Evolutionary conservation across 345 rosid species (phyloP).

Genomic region (Syzygium aromaticum): DNA sequence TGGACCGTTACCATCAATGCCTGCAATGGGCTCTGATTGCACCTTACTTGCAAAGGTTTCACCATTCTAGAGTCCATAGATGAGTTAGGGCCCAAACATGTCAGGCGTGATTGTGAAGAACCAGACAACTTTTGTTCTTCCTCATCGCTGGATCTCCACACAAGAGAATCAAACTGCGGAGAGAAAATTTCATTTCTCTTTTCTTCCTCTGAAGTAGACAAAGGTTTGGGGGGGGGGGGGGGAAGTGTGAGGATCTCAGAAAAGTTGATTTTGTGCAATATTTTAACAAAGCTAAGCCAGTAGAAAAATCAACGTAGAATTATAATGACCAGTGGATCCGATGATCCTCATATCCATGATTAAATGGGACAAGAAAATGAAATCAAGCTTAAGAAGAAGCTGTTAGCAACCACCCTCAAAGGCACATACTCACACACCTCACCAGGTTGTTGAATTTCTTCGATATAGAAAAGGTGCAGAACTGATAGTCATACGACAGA

Average conservation of each 20-base stretch:
- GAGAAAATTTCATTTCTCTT: slow-evolving; percentile 18
- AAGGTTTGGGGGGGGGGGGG: not conserved
- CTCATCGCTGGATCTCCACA: not conserved
- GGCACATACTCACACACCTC: not conserved
- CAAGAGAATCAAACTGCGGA: slow-evolving; percentile 42
- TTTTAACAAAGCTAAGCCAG: not conserved
- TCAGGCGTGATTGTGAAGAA: not conserved
- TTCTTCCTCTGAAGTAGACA: slow-evolving; percentile 54
- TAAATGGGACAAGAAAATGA: not conserved
- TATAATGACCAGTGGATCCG: not conserved
- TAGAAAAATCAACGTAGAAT: not conserved
- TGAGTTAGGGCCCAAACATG: not conserved
- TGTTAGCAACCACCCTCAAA: not conserved
- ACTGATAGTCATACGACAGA: not conserved
- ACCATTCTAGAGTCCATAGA: slow-evolving; percentile 9
- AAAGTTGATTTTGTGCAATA: not conserved
- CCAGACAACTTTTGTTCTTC: not conserved
- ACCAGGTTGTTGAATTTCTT: not conserved
- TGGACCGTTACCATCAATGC: not conserved
- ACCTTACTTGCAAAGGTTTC: slow-evolving; percentile 9
- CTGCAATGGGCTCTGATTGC: not conserved
- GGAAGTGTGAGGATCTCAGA: not conserved
- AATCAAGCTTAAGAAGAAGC: not conserved
- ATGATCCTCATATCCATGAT: not conserved
- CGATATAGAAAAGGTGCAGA: not conserved